Percentiles rank a stretch among this genome's conserved stretches.
These are phyloP conservation scores for Picochlorum sp. DNA, from an alignment of 139 green algal genomes.

Conservation along the genomic window DNA sequence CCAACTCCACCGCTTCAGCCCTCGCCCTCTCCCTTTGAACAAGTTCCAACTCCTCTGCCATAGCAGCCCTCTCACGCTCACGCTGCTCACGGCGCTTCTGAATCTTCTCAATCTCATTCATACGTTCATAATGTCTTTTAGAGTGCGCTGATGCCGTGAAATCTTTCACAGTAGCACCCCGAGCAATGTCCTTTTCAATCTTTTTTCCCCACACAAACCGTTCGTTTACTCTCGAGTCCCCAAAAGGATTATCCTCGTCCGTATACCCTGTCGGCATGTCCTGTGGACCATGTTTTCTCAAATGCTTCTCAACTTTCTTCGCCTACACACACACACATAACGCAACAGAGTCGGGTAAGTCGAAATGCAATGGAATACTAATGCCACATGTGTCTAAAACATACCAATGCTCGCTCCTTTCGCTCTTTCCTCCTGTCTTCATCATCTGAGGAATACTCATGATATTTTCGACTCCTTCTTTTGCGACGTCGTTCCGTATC, in stretches of 20 bases:
- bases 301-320: slow-evolving; percentile 46
- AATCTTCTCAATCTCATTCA: slow-evolving; percentile 86
- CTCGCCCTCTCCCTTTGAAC: slow-evolving; percentile 59
- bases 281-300: slow-evolving; percentile 42
- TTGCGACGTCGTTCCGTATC: too few relatives aligned
- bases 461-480: too few relatives aligned
- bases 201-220: slow-evolving; percentile 95
- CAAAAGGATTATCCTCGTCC: slow-evolving; percentile 68
- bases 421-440: neutral
- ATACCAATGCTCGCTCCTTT: slow-evolving; percentile 2
- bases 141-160: slow-evolving; percentile 50
- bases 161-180: slow-evolving; percentile 49
- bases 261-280: slow-evolving; percentile 46
- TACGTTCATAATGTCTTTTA: slow-evolving; percentile 40
- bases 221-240: slow-evolving; percentile 49
- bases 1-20: slow-evolving; percentile 65
- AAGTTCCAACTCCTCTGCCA: slow-evolving; percentile 79
- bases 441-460: neutral
- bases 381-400: neutral
- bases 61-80: slow-evolving; percentile 63
- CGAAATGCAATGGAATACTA: neutral
- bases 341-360: neutral
- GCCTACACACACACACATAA: slow-evolving; percentile 22
- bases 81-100: slow-evolving; percentile 75
- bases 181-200: slow-evolving; percentile 68